phyloP scores from a whole-genome alignment of 257 asterid species.

The Nicotiana sylvestris region DNA sequence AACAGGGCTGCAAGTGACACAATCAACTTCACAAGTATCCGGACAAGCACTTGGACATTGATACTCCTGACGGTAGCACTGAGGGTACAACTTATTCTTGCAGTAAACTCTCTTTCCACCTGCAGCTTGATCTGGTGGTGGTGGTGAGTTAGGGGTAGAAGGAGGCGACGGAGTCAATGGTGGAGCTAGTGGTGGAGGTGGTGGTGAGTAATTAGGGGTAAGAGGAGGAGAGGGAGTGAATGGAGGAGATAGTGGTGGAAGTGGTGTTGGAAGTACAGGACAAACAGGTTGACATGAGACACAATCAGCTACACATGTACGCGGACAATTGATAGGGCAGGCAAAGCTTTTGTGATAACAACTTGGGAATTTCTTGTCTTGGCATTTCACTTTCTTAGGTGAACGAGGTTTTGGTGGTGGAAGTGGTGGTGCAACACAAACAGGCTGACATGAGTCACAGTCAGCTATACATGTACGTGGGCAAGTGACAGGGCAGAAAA shows the following conservation, averaged over 20 bases:
- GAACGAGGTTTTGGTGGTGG: constrained; percentile 22
- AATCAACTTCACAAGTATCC: constrained; percentile 46
- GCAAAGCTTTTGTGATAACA: constrained; percentile 26
- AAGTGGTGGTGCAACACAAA: constrained; percentile 24
- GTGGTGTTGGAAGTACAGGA: neutral
- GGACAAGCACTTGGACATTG: constrained; percentile 55
- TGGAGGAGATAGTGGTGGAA: neutral
- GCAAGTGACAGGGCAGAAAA: constrained; percentile 46
- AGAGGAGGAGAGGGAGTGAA: neutral
- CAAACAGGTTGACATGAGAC: constrained; percentile 23
- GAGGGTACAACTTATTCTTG: constrained; percentile 33
- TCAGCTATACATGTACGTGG: constrained; percentile 40
- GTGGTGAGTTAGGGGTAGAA: neutral
- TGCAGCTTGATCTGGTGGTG: constrained; percentile 17
- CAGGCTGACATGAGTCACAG: constrained; percentile 43
- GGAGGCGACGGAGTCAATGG: neutral
- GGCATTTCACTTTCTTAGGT: constrained; percentile 22
- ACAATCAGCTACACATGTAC: constrained; percentile 26
- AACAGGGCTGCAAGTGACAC: constrained; percentile 62
- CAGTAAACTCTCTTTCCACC: constrained; percentile 46
- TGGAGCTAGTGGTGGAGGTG: neutral
- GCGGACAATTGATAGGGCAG: constrained; percentile 24
- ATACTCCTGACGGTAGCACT: constrained; percentile 34
- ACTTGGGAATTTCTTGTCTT: constrained; percentile 8
- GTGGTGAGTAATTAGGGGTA: neutral